A percentile compares a stretch with the other conserved stretches of the same genome.
These are phyloP conservation scores for Sphaerosporella brunnea DNA, from an alignment of 495 filamentous ascomycete genomes.

Conservation along the genomic window DNA sequence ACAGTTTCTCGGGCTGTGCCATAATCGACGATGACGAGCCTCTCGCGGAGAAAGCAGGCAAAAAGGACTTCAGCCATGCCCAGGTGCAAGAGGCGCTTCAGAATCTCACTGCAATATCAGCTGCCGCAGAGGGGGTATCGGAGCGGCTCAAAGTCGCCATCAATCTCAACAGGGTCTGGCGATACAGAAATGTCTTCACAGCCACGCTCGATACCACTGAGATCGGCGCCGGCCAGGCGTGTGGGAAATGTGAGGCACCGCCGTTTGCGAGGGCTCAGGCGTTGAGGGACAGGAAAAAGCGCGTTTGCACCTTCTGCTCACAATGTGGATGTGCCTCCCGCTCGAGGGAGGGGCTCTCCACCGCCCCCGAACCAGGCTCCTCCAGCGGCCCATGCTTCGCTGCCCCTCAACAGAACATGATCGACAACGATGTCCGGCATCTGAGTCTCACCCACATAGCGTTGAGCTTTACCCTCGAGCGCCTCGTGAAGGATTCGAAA, in stretches of 20 bases:
- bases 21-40: neutral
- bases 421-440: neutral
- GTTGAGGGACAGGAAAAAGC: neutral
- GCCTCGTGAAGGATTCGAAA: neutral
- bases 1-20: too few relatives aligned
- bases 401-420: neutral
- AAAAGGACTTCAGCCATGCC: neutral
- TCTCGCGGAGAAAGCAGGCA: neutral
- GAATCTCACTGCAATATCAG: neutral
- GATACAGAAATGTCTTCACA: too few relatives aligned
- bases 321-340: too few relatives aligned
- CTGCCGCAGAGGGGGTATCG: neutral
- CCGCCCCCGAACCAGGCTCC: neutral
- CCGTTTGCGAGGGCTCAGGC: too few relatives aligned
- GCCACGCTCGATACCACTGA: too few relatives aligned
- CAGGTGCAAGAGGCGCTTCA: neutral
- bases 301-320: neutral
- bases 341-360: neutral
- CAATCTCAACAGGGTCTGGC: too few relatives aligned
- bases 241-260: neutral
- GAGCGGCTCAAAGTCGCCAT: too few relatives aligned
- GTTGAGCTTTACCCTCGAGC: neutral
- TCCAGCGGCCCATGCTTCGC: neutral
- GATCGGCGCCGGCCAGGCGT: too few relatives aligned
- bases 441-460: neutral